Evolutionary conservation across 2,329 filamentous ascomycete genomes (phyloP).

Genomic region (Fusarium sp.): DNA sequence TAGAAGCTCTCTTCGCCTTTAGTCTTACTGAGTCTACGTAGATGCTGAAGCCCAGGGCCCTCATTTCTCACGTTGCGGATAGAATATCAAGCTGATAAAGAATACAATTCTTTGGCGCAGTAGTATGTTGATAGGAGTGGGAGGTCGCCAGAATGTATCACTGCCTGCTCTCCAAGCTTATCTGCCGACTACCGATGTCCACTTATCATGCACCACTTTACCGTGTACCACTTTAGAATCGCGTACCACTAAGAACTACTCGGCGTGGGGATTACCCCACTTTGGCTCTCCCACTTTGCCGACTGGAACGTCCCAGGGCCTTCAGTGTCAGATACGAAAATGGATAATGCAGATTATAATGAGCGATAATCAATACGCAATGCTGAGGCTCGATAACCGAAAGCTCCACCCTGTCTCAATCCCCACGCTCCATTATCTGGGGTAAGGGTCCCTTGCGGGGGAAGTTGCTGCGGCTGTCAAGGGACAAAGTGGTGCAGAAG

Average conservation of each 20-base stretch:
- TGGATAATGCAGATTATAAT: background rate
- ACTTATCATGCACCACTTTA: background rate
- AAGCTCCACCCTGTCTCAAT: background rate
- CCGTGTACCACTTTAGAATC: background rate
- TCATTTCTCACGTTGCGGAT: too few species aligned
- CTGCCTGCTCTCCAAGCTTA: background rate
- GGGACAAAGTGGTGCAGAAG: background rate
- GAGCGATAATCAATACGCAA: too few species aligned
- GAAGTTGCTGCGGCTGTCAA: accelerated
- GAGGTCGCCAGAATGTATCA: too few species aligned
- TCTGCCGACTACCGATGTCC: background rate
- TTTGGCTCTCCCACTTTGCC: background rate
- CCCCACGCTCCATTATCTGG: background rate
- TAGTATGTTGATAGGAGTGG: accelerated
- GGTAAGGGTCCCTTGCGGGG: background rate
- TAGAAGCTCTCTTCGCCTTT: background rate
- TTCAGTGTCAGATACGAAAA: background rate
- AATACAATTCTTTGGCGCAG: background rate
- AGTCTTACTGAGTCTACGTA: background rate
- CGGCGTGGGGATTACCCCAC: background rate
- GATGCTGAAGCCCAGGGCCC: background rate
- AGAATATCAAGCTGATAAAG: background rate
- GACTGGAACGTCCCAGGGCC: accelerated
- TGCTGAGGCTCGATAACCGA: background rate
- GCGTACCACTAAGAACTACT: accelerated